phyloP scores from a whole-genome alignment of 2,329 filamentous ascomycete genomes.

The Cercospora beticola region DNA sequence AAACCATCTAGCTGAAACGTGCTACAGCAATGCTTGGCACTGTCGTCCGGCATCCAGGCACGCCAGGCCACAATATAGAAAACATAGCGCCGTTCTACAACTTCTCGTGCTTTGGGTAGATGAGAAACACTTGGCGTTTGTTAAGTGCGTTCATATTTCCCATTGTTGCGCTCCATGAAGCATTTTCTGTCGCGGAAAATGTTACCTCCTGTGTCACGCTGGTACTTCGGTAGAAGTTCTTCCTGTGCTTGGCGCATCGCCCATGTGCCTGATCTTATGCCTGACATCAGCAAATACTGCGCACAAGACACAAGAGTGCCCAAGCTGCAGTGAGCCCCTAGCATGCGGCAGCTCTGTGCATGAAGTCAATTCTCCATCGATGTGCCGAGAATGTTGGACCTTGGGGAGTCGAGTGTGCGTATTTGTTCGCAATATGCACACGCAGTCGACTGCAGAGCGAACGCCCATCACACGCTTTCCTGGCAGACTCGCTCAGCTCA shows the following conservation, averaged over 20 bases:
- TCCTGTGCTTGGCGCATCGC: not conserved
- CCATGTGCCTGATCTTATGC: not conserved
- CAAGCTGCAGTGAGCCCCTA: not conserved
- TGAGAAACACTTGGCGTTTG: not conserved
- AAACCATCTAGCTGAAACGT: conserved; percentile 7
- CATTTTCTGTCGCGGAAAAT: not conserved
- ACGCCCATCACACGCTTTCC: not conserved
- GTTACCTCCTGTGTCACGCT: not conserved
- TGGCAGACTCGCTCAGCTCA: not conserved
- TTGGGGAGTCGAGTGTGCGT: not conserved
- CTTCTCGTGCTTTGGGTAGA: not conserved
- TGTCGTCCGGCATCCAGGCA: not conserved
- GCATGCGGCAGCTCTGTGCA: not conserved
- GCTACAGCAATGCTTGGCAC: not conserved
- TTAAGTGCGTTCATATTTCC: not conserved
- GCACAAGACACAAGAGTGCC: not conserved
- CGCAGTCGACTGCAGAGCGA: not conserved
- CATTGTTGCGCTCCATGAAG: not conserved
- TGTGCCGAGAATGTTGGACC: not conserved
- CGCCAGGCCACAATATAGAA: not conserved
- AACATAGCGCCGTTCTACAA: not conserved
- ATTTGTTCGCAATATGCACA: not conserved
- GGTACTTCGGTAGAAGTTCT: not conserved
- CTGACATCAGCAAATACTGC: not conserved
- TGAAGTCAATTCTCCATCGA: not conserved